Percentiles rank a stretch among this genome's conserved stretches.
Conservation (phyloP, 768 basidiomycete species). For the Botryobasidium botryosum region DNA sequence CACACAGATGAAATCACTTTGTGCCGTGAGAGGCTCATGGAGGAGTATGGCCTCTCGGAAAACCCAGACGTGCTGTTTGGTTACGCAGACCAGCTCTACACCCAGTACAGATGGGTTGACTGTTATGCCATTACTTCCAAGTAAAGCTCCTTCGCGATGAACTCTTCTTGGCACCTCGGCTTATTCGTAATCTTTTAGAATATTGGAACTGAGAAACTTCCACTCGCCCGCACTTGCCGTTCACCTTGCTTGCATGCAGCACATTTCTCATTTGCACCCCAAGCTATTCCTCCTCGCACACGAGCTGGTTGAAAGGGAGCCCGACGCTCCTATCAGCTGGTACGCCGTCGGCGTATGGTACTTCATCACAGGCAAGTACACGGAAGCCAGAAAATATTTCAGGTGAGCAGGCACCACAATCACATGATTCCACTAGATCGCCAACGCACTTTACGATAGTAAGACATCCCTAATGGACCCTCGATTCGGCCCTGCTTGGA, state of each 20-base stretch:
- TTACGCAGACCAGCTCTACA: slow-evolving; percentile 79
- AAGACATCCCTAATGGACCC: slow-evolving; percentile 97
- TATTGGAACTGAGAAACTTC: slow-evolving; percentile 65
- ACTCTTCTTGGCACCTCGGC: slow-evolving; percentile 1
- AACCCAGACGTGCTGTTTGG: slow-evolving; percentile 88
- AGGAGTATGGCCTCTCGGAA: slow-evolving; percentile 69
- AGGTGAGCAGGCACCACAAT: slow-evolving; percentile 36
- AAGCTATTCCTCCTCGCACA: slow-evolving; percentile 93
- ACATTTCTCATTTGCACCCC: slow-evolving; percentile 78
- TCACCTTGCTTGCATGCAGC: slow-evolving; percentile 97
- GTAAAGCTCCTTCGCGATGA: slow-evolving; percentile 23
- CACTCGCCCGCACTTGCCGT: slow-evolving; percentile 83
- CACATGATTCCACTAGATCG: neutral
- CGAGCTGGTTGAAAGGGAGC: slow-evolving; percentile 86
- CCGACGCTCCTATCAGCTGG: slow-evolving; percentile 88
- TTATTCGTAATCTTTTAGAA: slow-evolving; percentile 30
- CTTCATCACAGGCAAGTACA: slow-evolving; percentile 69
- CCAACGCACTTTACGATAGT: no score
- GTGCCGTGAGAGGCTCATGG: slow-evolving; percentile 60
- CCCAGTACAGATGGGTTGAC: slow-evolving; percentile 83
- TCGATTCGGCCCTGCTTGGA: slow-evolving; percentile 90
- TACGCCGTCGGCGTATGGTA: slow-evolving; percentile 99
- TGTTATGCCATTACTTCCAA: slow-evolving; percentile 77
- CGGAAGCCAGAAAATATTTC: slow-evolving; percentile 85
- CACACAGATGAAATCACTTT: slow-evolving; percentile 67